Evolutionary conservation across 73 alveolate genomes (phyloP).

Genomic region (Breviolum minutum): DNA sequence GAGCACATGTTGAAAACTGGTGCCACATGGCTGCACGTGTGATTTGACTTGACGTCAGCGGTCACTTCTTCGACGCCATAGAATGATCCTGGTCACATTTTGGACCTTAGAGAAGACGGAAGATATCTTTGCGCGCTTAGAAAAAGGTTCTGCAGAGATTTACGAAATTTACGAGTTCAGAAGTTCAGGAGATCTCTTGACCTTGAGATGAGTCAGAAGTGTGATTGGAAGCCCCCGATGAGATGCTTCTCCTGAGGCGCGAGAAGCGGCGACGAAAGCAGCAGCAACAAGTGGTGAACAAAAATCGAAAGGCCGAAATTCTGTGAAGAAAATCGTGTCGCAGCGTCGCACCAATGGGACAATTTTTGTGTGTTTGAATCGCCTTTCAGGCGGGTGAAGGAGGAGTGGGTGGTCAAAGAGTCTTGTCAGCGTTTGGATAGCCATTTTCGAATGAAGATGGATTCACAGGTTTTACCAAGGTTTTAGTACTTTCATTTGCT

Average conservation of each 20-base stretch:
- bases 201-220: not conserved
- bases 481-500: too few relatives aligned
- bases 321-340: not conserved
- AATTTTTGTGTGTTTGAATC: too few relatives aligned
- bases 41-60: not conserved
- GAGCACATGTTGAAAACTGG: too few relatives aligned
- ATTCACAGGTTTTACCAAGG: not conserved
- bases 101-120: slow-evolving; percentile 9
- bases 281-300: slow-evolving; percentile 95
- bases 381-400: slow-evolving; percentile 81
- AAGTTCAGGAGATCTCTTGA: not conserved
- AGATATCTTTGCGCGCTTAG: slow-evolving; percentile 8
- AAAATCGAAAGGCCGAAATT: slow-evolving; percentile 59
- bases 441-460: not conserved
- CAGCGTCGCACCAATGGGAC: too few relatives aligned
- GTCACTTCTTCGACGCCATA: slow-evolving; percentile 1
- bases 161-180: not conserved
- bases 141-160: not conserved
- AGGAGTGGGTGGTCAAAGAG: slow-evolving; percentile 94
- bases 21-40: too few relatives aligned
- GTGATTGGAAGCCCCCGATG: too few relatives aligned
- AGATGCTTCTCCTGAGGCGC: slow-evolving; percentile 25
- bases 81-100: not conserved
- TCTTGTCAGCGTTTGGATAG: slow-evolving; percentile 4
- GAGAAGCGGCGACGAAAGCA: slow-evolving; percentile 94